These are phyloP conservation scores for Fraxinus velutina DNA, from an alignment of 305 asterid genomes.

Conservation along the genomic window DNA sequence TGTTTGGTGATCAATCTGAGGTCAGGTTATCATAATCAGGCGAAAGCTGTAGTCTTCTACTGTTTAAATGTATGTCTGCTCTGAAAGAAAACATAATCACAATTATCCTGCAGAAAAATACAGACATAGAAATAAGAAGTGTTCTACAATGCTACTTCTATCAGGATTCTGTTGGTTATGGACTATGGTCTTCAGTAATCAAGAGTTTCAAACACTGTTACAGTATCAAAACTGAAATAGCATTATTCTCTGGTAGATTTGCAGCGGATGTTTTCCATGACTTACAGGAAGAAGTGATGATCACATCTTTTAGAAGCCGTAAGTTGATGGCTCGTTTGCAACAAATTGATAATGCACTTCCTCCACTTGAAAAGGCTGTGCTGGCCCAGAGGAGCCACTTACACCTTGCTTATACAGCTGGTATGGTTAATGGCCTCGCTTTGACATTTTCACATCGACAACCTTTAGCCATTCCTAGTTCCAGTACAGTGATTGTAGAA, in stretches of 20 bases:
- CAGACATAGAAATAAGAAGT: not conserved
- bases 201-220: conserved; percentile 5
- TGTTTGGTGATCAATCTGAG: not conserved
- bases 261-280: conserved; percentile 95
- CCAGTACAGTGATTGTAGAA: conserved; percentile 17
- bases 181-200: not conserved
- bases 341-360: conserved; percentile 74
- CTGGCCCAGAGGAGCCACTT: conserved; percentile 87
- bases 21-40: not conserved
- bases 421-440: conserved; percentile 38
- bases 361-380: conserved; percentile 85
- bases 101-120: not conserved
- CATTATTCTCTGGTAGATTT: conserved; percentile 51
- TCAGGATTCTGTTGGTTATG: not conserved
- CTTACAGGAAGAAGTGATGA: conserved; percentile 76
- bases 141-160: conserved; percentile 7
- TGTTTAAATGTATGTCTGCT: not conserved
- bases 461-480: not conserved
- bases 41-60: not conserved
- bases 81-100: not conserved
- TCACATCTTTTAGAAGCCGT: conserved; percentile 81
- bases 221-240: not conserved
- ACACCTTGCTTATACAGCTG: conserved; percentile 92
- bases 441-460: conserved; percentile 12
- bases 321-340: conserved; percentile 73